A percentile compares a stretch with the other conserved stretches of the same genome.
These are phyloP conservation scores for Immersiporthe knoxdaviesiana DNA, from an alignment of 2,329 filamentous ascomycete genomes.

Conservation along the genomic window DNA sequence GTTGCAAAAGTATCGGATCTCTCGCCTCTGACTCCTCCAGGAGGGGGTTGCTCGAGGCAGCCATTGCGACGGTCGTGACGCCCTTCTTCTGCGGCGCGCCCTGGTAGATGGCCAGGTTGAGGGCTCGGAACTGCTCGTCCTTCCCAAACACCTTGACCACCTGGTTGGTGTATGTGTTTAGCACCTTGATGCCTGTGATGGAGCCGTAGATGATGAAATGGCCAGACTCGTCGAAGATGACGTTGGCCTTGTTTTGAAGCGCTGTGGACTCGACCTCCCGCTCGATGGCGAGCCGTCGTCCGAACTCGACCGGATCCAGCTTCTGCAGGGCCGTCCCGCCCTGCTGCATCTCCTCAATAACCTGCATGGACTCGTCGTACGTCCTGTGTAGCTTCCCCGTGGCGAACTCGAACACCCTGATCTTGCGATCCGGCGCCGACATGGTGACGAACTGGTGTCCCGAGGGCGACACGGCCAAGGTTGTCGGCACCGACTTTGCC, in stretches of 20 bases:
- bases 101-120: conserved; percentile 88
- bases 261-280: conserved; percentile 76
- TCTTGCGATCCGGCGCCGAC: conserved; percentile 90
- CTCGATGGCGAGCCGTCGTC: conserved; percentile 82
- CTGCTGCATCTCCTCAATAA: conserved; percentile 93
- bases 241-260: conserved; percentile 73
- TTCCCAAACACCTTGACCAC: conserved; percentile 88
- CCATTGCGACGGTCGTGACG: conserved; percentile 94
- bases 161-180: conserved; percentile 94
- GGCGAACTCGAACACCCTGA: conserved; percentile 91
- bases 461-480: conserved; percentile 82
- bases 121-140: conserved; percentile 83
- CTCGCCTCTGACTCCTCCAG: conserved; percentile 88
- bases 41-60: conserved; percentile 89
- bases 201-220: conserved; percentile 96
- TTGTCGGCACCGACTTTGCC: conserved; percentile 80
- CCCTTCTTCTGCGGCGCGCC: conserved; percentile 94
- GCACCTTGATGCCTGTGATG: conserved; percentile 87
- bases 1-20: conserved; percentile 90
- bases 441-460: conserved; percentile 85
- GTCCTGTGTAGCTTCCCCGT: conserved; percentile 86
- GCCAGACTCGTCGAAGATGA: conserved; percentile 94
- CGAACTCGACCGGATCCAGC: conserved; percentile 90
- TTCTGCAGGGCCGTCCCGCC: conserved; percentile 82
- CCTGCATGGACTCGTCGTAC: conserved; percentile 92